Base-by-base conservation (phyloP, 345 rosid species). In the Excoecaria agallocha region DNA sequence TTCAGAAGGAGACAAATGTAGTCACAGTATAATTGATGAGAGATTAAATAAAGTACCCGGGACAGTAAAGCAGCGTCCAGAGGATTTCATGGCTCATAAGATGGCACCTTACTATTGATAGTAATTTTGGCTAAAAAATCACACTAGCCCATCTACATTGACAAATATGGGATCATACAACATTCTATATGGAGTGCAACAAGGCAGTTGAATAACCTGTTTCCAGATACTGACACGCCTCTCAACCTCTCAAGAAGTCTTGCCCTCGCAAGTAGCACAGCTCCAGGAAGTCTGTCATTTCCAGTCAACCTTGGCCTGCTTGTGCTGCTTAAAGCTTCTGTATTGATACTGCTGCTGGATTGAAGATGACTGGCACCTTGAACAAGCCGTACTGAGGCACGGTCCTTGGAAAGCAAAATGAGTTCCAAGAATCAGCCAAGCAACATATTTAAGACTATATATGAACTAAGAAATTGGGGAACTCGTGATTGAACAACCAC, bases 201-300 rank as follows among this genome's bases (percentile, higher is more conserved):
- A 45, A 54, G 49, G 19, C 22, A 46, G 58, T 12, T 19, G 46
- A 81, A 79, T 71, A 41, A 91, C 98, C 98, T 89, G 89, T 83
- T 81, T 68, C 58, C 83, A 82, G 94, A 84, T 56, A 85, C 76
- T 52, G 92, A 82, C 41, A 89, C 91, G 19, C 96, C 94, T 81
- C 96, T 89, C 67, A 95, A 79, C 83, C 99, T 87, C 85, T 93
- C 97, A 78, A 88, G 83, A 80, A 95, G 98, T 83, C 98, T 89
- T 73, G 80, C 96, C 82, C 96, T 91, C 15, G 99, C 98, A 74
- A 91, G 98, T 35, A 91, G 84, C 76, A 95, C 99, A 70, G 92
- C 79, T 56, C 96, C 96, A 65, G 99, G 99, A 74, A 95, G 98
- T 86, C 98, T 87, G 43, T 90, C 95, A 48, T 77, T 84, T 51